Evolutionary conservation across 2,329 filamentous ascomycete genomes (phyloP).

Genomic region (Microascus cirrosus): DNA sequence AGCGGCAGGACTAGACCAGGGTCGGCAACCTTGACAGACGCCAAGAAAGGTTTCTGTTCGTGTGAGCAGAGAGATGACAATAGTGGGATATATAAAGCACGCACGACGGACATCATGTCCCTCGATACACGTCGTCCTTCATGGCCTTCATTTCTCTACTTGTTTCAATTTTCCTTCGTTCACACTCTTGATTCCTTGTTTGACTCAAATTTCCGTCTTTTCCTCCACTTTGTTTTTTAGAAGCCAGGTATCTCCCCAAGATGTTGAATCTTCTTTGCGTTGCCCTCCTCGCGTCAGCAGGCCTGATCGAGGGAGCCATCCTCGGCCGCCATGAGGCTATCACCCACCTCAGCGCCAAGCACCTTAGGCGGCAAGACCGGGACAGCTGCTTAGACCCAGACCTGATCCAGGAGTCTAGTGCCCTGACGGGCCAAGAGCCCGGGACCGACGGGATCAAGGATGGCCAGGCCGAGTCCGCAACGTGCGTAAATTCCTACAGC

Average conservation of each 20-base stretch:
- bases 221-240: background rate
- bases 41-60: too few species aligned
- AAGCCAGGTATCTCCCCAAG: background rate
- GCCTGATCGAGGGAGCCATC: background rate
- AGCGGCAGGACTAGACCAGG: too few species aligned
- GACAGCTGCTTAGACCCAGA: constrained; percentile 18
- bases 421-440: constrained; percentile 24
- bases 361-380: background rate
- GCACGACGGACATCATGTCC: background rate
- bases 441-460: constrained; percentile 14
- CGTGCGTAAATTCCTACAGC: constrained; percentile 18
- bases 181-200: background rate
- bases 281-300: background rate
- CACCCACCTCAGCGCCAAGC: background rate
- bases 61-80: too few species aligned
- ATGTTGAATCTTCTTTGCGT: background rate
- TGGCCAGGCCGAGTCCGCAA: constrained; percentile 26
- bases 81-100: background rate
- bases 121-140: background rate
- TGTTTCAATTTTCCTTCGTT: background rate
- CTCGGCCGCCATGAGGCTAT: background rate
- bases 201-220: background rate
- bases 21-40: too few species aligned
- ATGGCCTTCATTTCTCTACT: background rate
- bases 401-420: constrained; percentile 29